Base-by-base conservation (phyloP, 2,329 filamentous ascomycete species). In the Phyllosticta capitalensis region DNA sequence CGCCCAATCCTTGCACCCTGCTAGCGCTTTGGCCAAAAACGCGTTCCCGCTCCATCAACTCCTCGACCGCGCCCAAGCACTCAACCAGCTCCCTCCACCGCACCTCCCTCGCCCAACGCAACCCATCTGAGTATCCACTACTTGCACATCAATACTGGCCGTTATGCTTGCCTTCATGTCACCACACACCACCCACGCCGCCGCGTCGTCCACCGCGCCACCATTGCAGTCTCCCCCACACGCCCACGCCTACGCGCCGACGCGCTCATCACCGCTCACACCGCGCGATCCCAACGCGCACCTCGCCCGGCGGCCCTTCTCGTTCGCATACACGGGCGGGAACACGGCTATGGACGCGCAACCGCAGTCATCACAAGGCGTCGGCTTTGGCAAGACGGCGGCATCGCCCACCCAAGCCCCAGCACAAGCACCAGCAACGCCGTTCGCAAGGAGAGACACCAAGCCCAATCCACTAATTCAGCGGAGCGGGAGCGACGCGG, bases 391-490 rank as follows among this genome's bases (percentile, higher is more conserved):
- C 9, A 21, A 56, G 28, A 10, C 33, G 12, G 64, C 67, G 61
- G 86, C 78, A 64, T 77, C 82, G 26, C 74, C 81, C 62, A 5
- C 45, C 2, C 19, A 79, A 83, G 30, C 55, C 7, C 49, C 20
- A 2, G 30, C 38, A 52, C 52, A 26, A 17, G 38, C 38, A 45
- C 38, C 5, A n/a, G 5, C 38, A n/a, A 45, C 17, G 38, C 38
- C 38, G 38, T n/a, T 45, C 7, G 38, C 38, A 6, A 45, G 17
- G 26, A 52, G 58, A 26, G 75, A 77, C 14, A 74, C 79, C 58
- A 86, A 86, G 62, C 78, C 80, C 38, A 89, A 87, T 62, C 87
- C 86, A 0, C 66, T 87, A 6, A 73, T 85, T 19, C 80, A 81
- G 64, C 81, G 75, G 62, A 79, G 83, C 55, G 9, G 24, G 3